Base-by-base conservation (phyloP, 257 asterid species). In the Galeopsis tetrahit region DNA sequence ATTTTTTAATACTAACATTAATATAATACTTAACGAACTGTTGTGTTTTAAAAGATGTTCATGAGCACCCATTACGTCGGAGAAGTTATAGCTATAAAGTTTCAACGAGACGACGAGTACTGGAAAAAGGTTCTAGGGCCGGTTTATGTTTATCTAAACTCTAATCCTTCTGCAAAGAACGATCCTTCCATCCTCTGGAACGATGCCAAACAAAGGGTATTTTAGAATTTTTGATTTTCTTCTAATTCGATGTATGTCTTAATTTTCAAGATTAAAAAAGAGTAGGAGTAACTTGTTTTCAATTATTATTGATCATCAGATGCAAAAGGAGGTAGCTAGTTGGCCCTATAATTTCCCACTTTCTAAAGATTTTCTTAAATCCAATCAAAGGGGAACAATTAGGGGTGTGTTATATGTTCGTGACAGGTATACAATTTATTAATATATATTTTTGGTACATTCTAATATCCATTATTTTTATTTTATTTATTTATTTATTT, bases 121-220 rank as follows among this genome's bases (percentile, higher is more conserved):
- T 90, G 97, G 97, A 90, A 84, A 68, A 90, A 86, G 70, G 96
- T 88, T 55, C 33, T 86, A 2, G 97, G 97, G 0, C 96, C 97
- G 0, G 82, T 85, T 60, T 84, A 35, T 79, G 74, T 87, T 33
- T 87, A 82, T 66, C 72, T 88, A 4, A 90, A 90, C 74, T 81
- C 93, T 3, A 28, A 79, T 59, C 10, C 21, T 36, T 17, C 60
- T 0, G 85, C 87, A 31, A 80, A 34, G 32, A 10, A n/a, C 6
- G 61, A 82, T 39, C 89, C 90, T 56, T 73, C 83, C 3, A 4
- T 85, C 2, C 89, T 88, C 11, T 90, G 96, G 96, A 10, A 86
- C 11, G 93, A 86, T 10, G 96, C 93, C 5, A 84, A 85, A 35
- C 52, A 70, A 44, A 79, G 66, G 81, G 97, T 90, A 81, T n/a